Percentiles rank a stretch among this genome's conserved stretches.
Conservation (phyloP, 2,329 filamentous ascomycete genomes). For the Ophiostoma perfectum region DNA sequence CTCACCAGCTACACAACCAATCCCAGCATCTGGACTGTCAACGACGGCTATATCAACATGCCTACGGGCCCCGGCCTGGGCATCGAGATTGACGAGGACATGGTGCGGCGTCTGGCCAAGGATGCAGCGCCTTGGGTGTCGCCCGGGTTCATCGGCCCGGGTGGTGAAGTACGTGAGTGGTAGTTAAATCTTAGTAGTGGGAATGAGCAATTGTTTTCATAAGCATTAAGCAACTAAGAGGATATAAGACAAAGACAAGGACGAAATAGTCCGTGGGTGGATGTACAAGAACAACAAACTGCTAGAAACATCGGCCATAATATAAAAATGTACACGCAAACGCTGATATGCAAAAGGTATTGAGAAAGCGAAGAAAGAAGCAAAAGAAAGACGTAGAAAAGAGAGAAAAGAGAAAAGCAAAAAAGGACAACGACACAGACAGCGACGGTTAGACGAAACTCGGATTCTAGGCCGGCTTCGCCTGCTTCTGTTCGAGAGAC, state of each 20-base stretch:
- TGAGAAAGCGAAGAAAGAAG: not conserved
- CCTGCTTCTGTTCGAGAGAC: not conserved
- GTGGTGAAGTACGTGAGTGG: slow-evolving; percentile 56
- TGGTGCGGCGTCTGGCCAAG: slow-evolving; percentile 48
- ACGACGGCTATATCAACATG: slow-evolving; percentile 51
- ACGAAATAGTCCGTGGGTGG: no score
- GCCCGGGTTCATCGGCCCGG: slow-evolving; percentile 54
- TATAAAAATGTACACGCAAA: not conserved
- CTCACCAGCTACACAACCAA: slow-evolving; percentile 57
- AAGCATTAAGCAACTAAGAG: no score
- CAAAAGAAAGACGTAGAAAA: not conserved
- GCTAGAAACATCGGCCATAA: not conserved
- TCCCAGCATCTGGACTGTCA: slow-evolving; percentile 47
- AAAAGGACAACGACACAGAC: not conserved
- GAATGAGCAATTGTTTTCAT: no score
- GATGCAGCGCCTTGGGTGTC: slow-evolving; percentile 49
- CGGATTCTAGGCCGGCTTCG: slow-evolving; percentile 5
- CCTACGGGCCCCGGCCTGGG: slow-evolving; percentile 52
- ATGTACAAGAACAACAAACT: not conserved
- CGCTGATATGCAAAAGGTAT: not conserved
- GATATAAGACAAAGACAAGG: no score
- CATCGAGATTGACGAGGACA: slow-evolving; percentile 59
- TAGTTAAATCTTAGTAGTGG: slow-evolving; percentile 30
- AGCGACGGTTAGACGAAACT: not conserved
- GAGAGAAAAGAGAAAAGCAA: not conserved